Percentiles rank a stretch among this genome's conserved stretches.
Evolutionary conservation across 2,329 filamentous ascomycete genomes (phyloP).

Genomic region (Penicillium janthinellum): DNA sequence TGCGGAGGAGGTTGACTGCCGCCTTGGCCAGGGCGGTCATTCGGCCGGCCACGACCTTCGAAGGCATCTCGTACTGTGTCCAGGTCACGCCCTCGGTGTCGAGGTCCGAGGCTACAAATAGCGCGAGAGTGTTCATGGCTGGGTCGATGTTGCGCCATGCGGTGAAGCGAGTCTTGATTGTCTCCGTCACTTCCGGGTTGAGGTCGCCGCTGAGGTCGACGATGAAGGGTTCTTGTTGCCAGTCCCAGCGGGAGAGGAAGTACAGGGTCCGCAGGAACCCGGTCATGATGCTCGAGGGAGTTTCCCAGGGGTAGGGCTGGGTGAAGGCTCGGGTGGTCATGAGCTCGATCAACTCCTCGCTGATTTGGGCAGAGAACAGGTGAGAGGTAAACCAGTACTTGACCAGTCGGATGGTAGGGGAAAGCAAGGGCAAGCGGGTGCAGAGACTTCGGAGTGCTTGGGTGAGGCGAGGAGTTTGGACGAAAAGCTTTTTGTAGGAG

Average conservation of each 20-base stretch:
- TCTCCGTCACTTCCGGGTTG: slow-evolving; percentile 60
- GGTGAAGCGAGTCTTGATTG: slow-evolving; percentile 71
- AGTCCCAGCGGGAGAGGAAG: slow-evolving; percentile 87
- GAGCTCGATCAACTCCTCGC: slow-evolving; percentile 81
- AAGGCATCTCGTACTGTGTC: slow-evolving; percentile 69
- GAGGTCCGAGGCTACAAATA: slow-evolving; percentile 79
- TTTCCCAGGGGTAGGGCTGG: slow-evolving; percentile 76
- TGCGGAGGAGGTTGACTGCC: slow-evolving; percentile 64
- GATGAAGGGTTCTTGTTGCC: slow-evolving; percentile 79
- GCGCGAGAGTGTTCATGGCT: slow-evolving; percentile 76
- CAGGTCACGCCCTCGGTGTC: slow-evolving; percentile 79
- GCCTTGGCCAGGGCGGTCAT: slow-evolving; percentile 81
- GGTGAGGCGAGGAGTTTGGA: slow-evolving; percentile 74
- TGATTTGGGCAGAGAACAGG: slow-evolving; percentile 74
- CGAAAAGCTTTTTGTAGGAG: slow-evolving; percentile 69
- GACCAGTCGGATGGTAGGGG: slow-evolving; percentile 76
- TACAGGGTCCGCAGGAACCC: slow-evolving; percentile 80
- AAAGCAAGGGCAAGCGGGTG: slow-evolving; percentile 77
- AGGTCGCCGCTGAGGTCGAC: slow-evolving; percentile 71
- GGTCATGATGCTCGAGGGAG: slow-evolving; percentile 73
- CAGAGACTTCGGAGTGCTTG: slow-evolving; percentile 79
- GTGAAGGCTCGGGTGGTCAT: slow-evolving; percentile 77
- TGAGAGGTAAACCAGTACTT: slow-evolving; percentile 91
- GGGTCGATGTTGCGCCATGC: slow-evolving; percentile 88
- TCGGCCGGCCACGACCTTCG: slow-evolving; percentile 79